Base-by-base conservation (phyloP, 768 basidiomycete genomes). In the Candolleomyces aberdarensis region DNA sequence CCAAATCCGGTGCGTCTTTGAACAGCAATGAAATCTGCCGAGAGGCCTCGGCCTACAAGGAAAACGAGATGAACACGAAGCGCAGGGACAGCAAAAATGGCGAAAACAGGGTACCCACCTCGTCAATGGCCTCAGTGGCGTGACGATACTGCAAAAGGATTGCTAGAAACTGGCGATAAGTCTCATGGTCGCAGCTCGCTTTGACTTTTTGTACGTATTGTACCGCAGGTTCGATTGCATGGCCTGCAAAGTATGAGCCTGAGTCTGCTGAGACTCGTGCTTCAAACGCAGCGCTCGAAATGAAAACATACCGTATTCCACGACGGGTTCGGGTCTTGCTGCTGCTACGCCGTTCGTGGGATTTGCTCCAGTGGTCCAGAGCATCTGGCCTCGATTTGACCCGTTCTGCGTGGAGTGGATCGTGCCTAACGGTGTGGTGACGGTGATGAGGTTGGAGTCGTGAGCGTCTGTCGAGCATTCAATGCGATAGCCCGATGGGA, bases 181-280 rank as follows among this genome's bases (percentile, higher is more conserved):
- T 94, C 15, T 94, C 93, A 0, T 92, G 84, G 63, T 96, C 92
- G 74, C 93, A 97, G 15, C 94, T 87, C 61, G 90, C 88, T 73
- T 97, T 98, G 74, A 98, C 97, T 75, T 94, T 94, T 75, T 96
- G 94, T 32, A 99, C 94, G 66, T 96, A 98, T 67, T 93, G 87
- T 59, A 98, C 88, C 0, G 97, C 97, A 17, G 86, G 88, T 65
- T 87, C 85, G 44, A 90, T 84, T 22, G 84, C 76, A 63, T 77
- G 79, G 9, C 70, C 78, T 63, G 75, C 66, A 26, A 70, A 67
- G 67, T 69, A 74, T 17, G 64, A 56, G 9, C 70, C 70, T 15
- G 26, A 36, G 43, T 48, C 48, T 58, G 49, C 44, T 26, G 9
- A n/a, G 44, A 36, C 40, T 43, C 51, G 29, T 31, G 20, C 32